Evolutionary conservation across 2,329 filamentous ascomycete species (phyloP).

Genomic region (Berkeleyomyces rouxiae): DNA sequence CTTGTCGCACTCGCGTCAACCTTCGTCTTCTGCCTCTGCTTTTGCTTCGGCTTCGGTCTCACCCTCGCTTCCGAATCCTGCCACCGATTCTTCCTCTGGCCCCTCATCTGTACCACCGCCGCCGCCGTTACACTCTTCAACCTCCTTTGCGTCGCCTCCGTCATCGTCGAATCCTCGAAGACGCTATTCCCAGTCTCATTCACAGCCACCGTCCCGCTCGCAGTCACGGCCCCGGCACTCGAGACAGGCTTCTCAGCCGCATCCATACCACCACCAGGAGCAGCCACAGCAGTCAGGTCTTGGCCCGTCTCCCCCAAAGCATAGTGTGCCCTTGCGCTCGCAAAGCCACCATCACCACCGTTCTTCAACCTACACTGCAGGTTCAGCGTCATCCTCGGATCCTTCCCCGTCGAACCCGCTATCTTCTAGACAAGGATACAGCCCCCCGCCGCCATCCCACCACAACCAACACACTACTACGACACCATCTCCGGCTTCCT

Average conservation of each 20-base stretch:
- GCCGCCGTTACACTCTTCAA: constrained; percentile 1
- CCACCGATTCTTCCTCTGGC: neutral
- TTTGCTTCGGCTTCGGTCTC: neutral
- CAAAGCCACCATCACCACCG: constrained; percentile 12
- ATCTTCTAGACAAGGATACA: neutral
- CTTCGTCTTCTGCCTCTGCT: neutral
- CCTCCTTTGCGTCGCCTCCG: neutral
- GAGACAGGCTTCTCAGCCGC: constrained; percentile 10
- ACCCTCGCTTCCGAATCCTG: neutral
- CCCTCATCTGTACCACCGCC: neutral
- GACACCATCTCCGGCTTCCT: neutral
- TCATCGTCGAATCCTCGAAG: constrained; percentile 6
- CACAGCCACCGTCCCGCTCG: neutral
- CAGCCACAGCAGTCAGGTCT: neutral
- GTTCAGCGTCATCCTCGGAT: neutral
- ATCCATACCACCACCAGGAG: neutral
- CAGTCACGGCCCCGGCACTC: constrained; percentile 8
- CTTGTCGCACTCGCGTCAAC: neutral
- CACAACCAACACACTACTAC: neutral
- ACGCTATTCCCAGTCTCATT: constrained; percentile 3
- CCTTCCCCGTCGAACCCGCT: neutral
- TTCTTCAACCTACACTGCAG: constrained; percentile 3
- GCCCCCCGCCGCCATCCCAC: neutral
- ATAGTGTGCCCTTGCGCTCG: constrained; percentile 10
- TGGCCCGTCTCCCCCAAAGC: constrained; percentile 11